phyloP scores from a whole-genome alignment of 306 rosid genomes.

The Medicago ruthenica region DNA sequence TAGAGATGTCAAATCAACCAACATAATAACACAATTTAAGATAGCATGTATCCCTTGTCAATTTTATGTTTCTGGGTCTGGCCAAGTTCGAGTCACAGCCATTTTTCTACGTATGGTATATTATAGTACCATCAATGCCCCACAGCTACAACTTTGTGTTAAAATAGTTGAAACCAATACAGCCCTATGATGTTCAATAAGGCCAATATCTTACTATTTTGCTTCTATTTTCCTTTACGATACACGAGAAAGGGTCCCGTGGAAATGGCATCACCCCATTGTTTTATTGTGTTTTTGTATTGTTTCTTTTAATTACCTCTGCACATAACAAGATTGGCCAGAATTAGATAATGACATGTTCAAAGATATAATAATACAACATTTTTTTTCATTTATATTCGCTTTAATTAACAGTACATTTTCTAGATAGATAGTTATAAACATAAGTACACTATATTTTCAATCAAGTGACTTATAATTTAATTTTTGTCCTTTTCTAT shows the following conservation, averaged over 20 bases:
- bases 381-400: not conserved
- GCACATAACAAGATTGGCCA: constrained; percentile 6
- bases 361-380: not conserved
- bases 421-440: no score
- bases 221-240: not conserved
- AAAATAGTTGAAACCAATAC: not conserved
- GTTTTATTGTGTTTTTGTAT: not conserved
- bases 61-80: not conserved
- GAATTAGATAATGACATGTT: not conserved
- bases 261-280: not conserved
- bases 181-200: not conserved
- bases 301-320: constrained; percentile 9
- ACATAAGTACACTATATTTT: no score
- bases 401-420: no score
- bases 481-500: not conserved
- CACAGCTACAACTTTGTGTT: not conserved
- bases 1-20: not conserved
- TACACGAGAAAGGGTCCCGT: not conserved
- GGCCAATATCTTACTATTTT: not conserved
- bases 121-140: not conserved
- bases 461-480: not conserved
- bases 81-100: constrained; percentile 5
- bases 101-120: constrained; percentile 17
- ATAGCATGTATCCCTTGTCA: not conserved
- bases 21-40: constrained; percentile 1